phyloP scores from a whole-genome alignment of 441 rosid species.

The Gossypium lobatum region DNA sequence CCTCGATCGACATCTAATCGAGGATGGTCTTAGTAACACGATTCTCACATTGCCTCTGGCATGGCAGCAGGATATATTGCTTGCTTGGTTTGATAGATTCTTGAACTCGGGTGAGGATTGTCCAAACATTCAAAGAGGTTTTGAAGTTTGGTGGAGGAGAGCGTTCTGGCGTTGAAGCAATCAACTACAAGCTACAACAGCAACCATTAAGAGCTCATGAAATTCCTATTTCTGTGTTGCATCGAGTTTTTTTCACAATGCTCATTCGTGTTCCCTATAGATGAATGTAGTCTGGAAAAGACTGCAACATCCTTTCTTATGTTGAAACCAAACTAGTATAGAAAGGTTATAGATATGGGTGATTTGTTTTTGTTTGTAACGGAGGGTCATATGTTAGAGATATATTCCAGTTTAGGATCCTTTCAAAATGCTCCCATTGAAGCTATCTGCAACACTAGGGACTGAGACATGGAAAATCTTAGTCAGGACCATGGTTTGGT shows the following conservation, averaged over 20 bases:
- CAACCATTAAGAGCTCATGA: neutral
- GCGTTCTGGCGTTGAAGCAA: constrained; percentile 53
- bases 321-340: neutral
- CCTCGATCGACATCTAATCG: constrained; percentile 77
- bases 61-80: constrained; percentile 83
- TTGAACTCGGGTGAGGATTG: constrained; percentile 86
- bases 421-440: neutral
- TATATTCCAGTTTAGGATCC: neutral
- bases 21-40: constrained; percentile 92
- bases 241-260: neutral
- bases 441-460: neutral
- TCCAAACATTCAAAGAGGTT: constrained; percentile 92
- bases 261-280: neutral
- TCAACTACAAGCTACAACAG: neutral
- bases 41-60: constrained; percentile 85
- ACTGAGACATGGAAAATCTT: neutral
- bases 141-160: constrained; percentile 97
- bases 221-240: neutral
- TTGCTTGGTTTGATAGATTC: constrained; percentile 90
- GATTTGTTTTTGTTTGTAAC: neutral
- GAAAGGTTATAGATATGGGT: neutral
- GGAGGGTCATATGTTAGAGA: neutral
- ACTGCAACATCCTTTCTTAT: neutral
- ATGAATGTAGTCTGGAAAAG: neutral
- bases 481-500: too few relatives aligned